These are phyloP conservation scores for Leccinellum luteum DNA, from an alignment of 768 basidiomycete genomes.

Conservation along the genomic window DNA sequence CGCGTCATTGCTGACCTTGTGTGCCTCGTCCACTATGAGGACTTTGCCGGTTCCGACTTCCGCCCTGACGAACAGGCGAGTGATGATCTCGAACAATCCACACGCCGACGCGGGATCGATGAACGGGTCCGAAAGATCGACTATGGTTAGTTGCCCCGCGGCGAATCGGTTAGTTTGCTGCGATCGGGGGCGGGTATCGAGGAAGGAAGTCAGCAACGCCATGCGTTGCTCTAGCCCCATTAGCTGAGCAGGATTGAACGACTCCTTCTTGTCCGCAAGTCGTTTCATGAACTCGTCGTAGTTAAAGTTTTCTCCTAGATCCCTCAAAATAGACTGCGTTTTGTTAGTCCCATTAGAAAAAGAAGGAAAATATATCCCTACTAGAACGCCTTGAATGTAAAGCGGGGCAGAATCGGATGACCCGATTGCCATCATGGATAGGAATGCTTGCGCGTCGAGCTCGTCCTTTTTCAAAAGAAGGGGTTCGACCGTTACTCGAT, in stretches of 20 bases:
- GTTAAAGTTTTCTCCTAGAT: conserved; percentile 58
- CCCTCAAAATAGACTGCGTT: conserved; percentile 55
- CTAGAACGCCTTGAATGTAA: conserved; percentile 68
- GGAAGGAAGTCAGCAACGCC: conserved; percentile 56
- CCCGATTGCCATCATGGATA: conserved; percentile 73
- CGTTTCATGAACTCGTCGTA: conserved; percentile 48
- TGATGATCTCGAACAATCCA: conserved; percentile 66
- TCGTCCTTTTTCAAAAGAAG: conserved; percentile 56
- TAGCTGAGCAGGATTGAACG: conserved; percentile 57
- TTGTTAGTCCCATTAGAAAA: conserved; percentile 7
- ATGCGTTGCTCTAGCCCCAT: conserved; percentile 61
- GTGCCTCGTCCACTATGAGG: conserved; percentile 72
- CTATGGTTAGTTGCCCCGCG: conserved; percentile 58
- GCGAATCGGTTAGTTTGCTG: conserved; percentile 41
- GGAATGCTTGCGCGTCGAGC: conserved; percentile 63
- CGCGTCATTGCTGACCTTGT: conserved; percentile 47
- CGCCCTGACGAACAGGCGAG: conserved; percentile 61
- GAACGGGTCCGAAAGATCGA: conserved; percentile 74
- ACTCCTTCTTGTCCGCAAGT: conserved; percentile 44
- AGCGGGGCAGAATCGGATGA: conserved; percentile 60
- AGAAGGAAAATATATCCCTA: conserved; percentile 30
- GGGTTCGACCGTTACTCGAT: conserved; percentile 49
- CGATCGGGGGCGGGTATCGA: conserved; percentile 32
- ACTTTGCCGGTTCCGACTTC: conserved; percentile 63
- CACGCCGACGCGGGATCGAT: conserved; percentile 67